Evolutionary conservation across 2,329 filamentous ascomycete species (phyloP).

Genomic region (Harringtonia aguacate): DNA sequence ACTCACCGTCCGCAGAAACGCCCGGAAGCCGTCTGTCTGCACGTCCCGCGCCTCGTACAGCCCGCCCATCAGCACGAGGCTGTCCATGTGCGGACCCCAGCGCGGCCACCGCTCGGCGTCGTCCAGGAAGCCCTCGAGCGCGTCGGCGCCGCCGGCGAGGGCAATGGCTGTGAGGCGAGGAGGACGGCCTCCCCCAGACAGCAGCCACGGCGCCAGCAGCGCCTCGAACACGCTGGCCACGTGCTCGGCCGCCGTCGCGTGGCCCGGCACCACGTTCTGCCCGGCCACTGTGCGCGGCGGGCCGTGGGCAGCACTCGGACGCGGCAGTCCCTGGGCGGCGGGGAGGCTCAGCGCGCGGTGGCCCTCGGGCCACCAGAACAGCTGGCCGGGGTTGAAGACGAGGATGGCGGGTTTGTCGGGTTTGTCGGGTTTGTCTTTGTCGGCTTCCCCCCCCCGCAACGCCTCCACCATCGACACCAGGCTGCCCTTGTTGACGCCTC

Average conservation of each 20-base stretch:
- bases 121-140: constrained; percentile 48
- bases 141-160: constrained; percentile 54
- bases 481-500: constrained; percentile 62
- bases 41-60: constrained; percentile 28
- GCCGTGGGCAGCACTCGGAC: constrained; percentile 50
- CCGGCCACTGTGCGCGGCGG: constrained; percentile 34
- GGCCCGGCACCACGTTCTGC: constrained; percentile 52
- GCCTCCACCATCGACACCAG: constrained; percentile 50
- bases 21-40: constrained; percentile 30
- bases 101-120: constrained; percentile 37
- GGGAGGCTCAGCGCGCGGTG: constrained; percentile 46
- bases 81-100: constrained; percentile 32
- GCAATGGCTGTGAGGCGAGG: constrained; percentile 66
- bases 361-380: constrained; percentile 62
- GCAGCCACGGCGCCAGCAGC: constrained; percentile 37
- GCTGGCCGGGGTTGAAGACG: constrained; percentile 67
- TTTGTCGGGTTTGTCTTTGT: background rate
- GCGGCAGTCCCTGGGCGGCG: constrained; percentile 48
- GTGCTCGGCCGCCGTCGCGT: constrained; percentile 49
- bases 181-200: constrained; percentile 32
- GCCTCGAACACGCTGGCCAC: constrained; percentile 55
- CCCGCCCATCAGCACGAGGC: constrained; percentile 39
- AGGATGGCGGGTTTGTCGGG: constrained; percentile 47
- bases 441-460: constrained; percentile 19
- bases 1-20: constrained; percentile 39